Base-by-base conservation (phyloP, 2,329 filamentous ascomycete genomes). In the Didymella sp. region DNA sequence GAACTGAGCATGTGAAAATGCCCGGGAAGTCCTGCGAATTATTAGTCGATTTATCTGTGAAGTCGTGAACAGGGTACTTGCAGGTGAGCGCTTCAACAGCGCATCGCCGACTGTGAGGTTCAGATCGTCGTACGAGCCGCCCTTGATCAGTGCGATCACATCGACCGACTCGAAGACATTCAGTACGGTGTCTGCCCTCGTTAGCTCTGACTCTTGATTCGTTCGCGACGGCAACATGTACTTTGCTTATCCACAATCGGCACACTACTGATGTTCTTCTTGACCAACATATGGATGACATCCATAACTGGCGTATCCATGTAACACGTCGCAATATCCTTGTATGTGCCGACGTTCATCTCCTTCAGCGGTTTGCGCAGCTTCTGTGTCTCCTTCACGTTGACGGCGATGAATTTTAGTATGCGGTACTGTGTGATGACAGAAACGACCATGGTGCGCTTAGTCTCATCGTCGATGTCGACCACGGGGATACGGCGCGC, bases 161-260 rank as follows among this genome's bases (percentile, higher is more conserved):
- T 99, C 95, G 47, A 99, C 93, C 1, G 95, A 91, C 79, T 99
- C 96, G 71, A 99, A 99, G 11, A 98, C 92, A 71, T 99, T 99
- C 62, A 98, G 86, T 0, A 99, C 87, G 28, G 85, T 81, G 47
- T 86, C 87, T 85, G 27, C 2, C 11, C 2, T 8, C 12, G 35
- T 69, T 15, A 67, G 58, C 51, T 12, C 30, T 9, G 4, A 6
- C 9, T 17, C 12, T 13, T n/a, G 12, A 4, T 30, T 8, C 17
- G 6, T 25, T 22, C n/a, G 15, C 0, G 2, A n/a, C 7, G 7
- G 0, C 2, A 6, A 19, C 3, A 61, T 75, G 56, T 75, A 84
- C 76, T 86, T 80, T 92, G 86, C 45, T 85, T 84, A 70, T 98
- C 95, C 52, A 99, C 80, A 54, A 99, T 95, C 9, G 95, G 95